Evolutionary conservation across 2,329 filamentous ascomycete species (phyloP), one percentile per base, ranked within the genome.

Genomic region (Venturia nashicola): DNA sequence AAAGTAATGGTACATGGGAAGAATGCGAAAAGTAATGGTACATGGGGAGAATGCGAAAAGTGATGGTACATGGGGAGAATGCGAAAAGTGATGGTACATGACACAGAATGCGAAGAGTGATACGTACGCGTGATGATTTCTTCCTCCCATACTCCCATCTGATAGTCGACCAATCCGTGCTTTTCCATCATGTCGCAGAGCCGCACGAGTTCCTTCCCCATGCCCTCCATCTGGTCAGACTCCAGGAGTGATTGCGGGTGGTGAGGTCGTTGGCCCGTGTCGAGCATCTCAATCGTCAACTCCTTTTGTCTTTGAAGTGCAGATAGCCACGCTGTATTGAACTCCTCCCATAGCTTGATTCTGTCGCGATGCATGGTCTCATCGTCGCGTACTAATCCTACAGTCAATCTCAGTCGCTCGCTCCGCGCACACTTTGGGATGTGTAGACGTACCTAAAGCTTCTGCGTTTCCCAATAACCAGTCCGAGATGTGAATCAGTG

Each of bases 141-240:
- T 72, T 97, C 92, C 76, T 97, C 94, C 84, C 91, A 95, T 34
- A 97, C 90, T 9, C 94, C 94, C 78, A 96, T 95, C 71, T 97
- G 89, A 73, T 97, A 99, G 76, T 99, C 94, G 12, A 99, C 91
- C 59, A 99, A 78, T n/a, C 94, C 94, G 72, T 95, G 87, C 68
- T 88, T 87, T 75, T 97, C 93, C 67, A 97, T 83, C 61, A 84
- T 84, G 72, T 97, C 91, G 72, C 92, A 96, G 61, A 96, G 80
- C 61, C 86, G 83, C 64, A 96, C 83, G 39, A 99, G 76, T 70
- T 96, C 88, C 63, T 88, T 87, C 14, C 90, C 91, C 83, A 97
- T 87, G 68, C 86, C 86, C 70, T 89, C 85, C 60, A 97, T 80
- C 32, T 80, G 82, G 2, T 88, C 86, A 67, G 83, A 80, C 40